Conservation (phyloP, 805 yeast species). For the Schizosaccharomyces osmophilus region DNA sequence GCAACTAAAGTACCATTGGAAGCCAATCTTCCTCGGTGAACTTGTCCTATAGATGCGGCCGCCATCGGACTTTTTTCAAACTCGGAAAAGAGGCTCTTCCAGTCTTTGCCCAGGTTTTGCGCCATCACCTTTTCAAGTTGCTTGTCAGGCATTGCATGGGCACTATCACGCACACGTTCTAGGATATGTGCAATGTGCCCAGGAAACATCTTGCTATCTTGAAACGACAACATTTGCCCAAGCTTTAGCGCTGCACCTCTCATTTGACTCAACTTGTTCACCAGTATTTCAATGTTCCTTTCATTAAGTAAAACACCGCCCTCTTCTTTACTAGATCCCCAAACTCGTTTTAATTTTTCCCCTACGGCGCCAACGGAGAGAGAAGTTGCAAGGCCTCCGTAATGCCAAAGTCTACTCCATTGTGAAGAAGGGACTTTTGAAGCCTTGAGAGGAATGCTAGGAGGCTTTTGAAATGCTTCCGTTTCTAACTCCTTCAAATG, state of each 20-base stretch:
- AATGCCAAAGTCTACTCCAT: conserved; percentile 73
- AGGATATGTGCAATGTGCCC: conserved; percentile 59
- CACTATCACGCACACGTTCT: conserved; percentile 71
- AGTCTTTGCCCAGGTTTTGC: conserved; percentile 48
- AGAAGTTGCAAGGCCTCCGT: conserved; percentile 78
- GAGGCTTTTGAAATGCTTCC: no score
- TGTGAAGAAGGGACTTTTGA: conserved; percentile 72
- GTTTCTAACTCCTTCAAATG: no score
- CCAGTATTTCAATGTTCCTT: conserved; percentile 64
- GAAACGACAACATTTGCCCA: conserved; percentile 93
- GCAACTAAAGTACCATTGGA: conserved; percentile 28
- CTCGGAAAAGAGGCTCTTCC: conserved; percentile 43
- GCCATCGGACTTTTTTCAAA: conserved; percentile 84
- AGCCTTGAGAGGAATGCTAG: not conserved
- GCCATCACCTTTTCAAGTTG: conserved; percentile 60
- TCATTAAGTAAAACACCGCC: conserved; percentile 39
- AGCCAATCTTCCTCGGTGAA: conserved; percentile 45
- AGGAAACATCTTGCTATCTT: conserved; percentile 24
- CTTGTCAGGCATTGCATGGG: conserved; percentile 87
- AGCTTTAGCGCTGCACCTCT: conserved; percentile 95
- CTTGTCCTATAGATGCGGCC: conserved; percentile 95
- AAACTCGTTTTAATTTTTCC: conserved; percentile 44
- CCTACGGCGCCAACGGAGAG: conserved; percentile 64
- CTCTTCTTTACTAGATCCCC: conserved; percentile 6
- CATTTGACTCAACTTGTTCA: conserved; percentile 73